Evolutionary conservation across 2,329 filamentous ascomycete genomes (phyloP).

Genomic region (Aspergillus sp.): DNA sequence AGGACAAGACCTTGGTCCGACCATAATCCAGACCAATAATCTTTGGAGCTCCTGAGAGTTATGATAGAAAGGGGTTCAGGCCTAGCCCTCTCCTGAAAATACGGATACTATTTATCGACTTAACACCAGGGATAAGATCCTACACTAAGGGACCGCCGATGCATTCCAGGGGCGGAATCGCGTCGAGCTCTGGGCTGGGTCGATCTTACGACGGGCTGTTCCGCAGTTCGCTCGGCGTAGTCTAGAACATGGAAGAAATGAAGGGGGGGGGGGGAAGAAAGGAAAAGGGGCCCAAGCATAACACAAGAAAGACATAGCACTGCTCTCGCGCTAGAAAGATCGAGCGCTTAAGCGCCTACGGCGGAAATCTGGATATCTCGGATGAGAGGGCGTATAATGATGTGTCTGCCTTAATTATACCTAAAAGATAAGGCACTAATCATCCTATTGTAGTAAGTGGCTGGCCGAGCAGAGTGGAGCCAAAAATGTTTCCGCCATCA

Average conservation of each 20-base stretch:
- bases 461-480: slow-evolving; percentile 9
- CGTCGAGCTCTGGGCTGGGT: neutral
- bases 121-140: neutral
- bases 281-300: neutral
- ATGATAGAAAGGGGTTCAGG: neutral
- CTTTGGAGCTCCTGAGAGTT: too few species aligned
- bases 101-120: neutral
- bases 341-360: slow-evolving; percentile 22
- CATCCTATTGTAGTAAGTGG: slow-evolving; percentile 21
- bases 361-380: neutral
- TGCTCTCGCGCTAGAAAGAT: neutral
- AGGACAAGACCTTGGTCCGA: neutral
- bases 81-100: neutral
- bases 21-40: too few species aligned
- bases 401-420: slow-evolving; percentile 5
- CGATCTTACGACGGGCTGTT: neutral
- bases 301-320: neutral
- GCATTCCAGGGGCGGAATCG: neutral
- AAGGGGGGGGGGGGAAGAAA: neutral
- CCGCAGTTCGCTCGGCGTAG: neutral
- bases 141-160: neutral
- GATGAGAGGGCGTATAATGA: neutral
- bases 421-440: slow-evolving; percentile 4
- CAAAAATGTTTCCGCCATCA: slow-evolving; percentile 25
- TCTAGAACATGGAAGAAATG: neutral